Base-by-base conservation (phyloP, 2,329 filamentous ascomycete genomes). In the Arthrocladium fulminans region DNA sequence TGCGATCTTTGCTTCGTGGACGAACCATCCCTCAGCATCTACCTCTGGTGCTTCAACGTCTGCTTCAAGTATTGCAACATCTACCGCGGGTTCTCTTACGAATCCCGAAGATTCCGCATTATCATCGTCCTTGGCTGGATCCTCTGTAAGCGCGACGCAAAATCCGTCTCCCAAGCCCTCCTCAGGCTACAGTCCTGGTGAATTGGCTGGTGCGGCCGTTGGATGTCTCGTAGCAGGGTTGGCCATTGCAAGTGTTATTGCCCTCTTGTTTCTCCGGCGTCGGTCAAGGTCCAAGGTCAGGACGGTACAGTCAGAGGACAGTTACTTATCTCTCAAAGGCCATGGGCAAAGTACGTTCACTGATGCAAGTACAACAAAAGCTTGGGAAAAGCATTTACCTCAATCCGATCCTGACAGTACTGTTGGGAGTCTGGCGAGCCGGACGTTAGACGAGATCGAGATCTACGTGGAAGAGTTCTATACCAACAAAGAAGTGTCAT, bases 381-480 rank as follows among this genome's bases (percentile, higher is more conserved):
- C n/a, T 15, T 45, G 47, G 47, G 15, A 45, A 30, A 25, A 24
- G n/a, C 56, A 59, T 34, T 52, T 60, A 13, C 60, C 63, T 4
- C 53, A 59, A 12, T 54, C 61, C 2, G 59, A 60, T 1, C 62
- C 65, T 32, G 63, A 65, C 35, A 44, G 54, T 4, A 56, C 55
- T 0, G 54, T 65, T 7, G 46, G 38, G 3, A 49, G 27, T 6
- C 51, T 56, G 3, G 57, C 63, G n/a, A 56, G 60, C 30, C 56
- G 57, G 1, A 42, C 65, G 1, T 59, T 64, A 48, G 63, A 65
- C 38, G 61, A 62, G 35, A 57, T 60, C 15, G 52, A 56, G 30
- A 52, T 65, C 1, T 63, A 65, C 45, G 53, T 66, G n/a, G 63
- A 66, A 19, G 64, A 65, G 32, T 65, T 61, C 47, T 66, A 66